Percentiles rank a stretch among this genome's conserved stretches.
These are phyloP conservation scores for Trypanosomatidae sp. DNA, from an alignment of 208 protist species.

Conservation along the genomic window DNA sequence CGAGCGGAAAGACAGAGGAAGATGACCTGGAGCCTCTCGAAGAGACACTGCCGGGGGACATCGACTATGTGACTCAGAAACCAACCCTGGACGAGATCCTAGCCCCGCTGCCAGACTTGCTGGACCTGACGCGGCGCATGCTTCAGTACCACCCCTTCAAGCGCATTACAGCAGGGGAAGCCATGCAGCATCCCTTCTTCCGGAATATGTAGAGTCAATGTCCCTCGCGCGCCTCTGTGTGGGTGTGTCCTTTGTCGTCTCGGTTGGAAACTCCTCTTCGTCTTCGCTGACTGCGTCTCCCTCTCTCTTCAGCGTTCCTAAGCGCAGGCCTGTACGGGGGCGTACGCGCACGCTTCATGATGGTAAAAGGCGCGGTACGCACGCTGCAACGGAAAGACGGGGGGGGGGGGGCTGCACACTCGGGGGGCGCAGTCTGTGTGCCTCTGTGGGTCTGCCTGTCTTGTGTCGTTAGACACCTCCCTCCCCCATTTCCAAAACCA, in stretches of 20 bases:
- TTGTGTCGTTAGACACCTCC: neutral
- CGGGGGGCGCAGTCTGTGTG: neutral
- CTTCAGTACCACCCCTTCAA: conserved; percentile 87
- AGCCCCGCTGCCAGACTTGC: conserved; percentile 44
- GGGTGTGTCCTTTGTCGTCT: neutral
- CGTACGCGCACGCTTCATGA: neutral
- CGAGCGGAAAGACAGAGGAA: conserved; percentile 27
- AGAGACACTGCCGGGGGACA: conserved; percentile 35
- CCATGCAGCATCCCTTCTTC: conserved; percentile 86
- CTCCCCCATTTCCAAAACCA: neutral
- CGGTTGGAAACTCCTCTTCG: neutral
- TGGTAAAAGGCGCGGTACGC: neutral
- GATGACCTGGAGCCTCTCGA: conserved; percentile 32
- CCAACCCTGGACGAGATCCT: conserved; percentile 66
- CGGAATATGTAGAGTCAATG: conserved; percentile 17
- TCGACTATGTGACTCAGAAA: conserved; percentile 53
- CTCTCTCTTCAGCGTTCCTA: neutral
- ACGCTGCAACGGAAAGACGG: neutral
- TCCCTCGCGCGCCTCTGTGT: neutral
- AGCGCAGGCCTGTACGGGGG: neutral
- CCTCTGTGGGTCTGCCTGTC: neutral
- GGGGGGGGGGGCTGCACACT: neutral
- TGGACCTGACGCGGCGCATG: conserved; percentile 67
- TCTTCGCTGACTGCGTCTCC: neutral
- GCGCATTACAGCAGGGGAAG: conserved; percentile 89